Conservation (phyloP, 2,329 filamentous ascomycete species). For the Calonectria montana region DNA sequence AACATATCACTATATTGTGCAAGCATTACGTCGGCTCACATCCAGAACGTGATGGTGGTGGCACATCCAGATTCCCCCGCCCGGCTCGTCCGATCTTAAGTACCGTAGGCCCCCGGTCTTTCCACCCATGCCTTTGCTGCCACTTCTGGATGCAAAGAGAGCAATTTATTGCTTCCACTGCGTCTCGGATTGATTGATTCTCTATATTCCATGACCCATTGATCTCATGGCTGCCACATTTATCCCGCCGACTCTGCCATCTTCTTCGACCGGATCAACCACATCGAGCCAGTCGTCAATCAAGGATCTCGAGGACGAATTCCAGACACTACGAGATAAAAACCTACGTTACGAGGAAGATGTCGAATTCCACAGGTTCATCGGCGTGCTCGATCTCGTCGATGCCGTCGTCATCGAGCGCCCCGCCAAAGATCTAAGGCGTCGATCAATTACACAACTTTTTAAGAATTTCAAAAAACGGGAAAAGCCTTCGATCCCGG, state of each 20-base stretch:
- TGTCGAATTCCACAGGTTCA: conserved; percentile 40
- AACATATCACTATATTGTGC: conserved; percentile 1
- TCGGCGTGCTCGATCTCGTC: conserved; percentile 39
- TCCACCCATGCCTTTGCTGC: not conserved
- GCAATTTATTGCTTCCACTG: not conserved
- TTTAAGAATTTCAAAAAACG: conserved; percentile 33
- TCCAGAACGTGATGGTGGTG: not conserved
- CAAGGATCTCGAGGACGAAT: conserved; percentile 36
- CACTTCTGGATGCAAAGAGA: not conserved
- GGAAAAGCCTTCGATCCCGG: conserved; percentile 26
- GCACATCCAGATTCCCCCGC: conserved; percentile 13
- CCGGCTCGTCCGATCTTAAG: conserved; percentile 17
- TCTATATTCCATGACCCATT: not conserved
- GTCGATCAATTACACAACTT: conserved; percentile 34
- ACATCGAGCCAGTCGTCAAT: conserved; percentile 33
- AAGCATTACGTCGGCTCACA: conserved; percentile 15
- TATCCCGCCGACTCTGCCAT: conserved; percentile 26
- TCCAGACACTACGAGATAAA: conserved; percentile 36
- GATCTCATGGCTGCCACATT: conserved; percentile 29
- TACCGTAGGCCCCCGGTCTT: not conserved
- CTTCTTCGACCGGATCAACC: conserved; percentile 35
- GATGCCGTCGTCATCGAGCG: conserved; percentile 37
- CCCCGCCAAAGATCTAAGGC: conserved; percentile 23
- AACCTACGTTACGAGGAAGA: conserved; percentile 41
- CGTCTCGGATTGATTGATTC: not conserved